Percentiles rank a stretch among this genome's conserved stretches.
phyloP scores from a whole-genome alignment of 2,329 filamentous ascomycete species.

The Colletotrichum sp. region DNA sequence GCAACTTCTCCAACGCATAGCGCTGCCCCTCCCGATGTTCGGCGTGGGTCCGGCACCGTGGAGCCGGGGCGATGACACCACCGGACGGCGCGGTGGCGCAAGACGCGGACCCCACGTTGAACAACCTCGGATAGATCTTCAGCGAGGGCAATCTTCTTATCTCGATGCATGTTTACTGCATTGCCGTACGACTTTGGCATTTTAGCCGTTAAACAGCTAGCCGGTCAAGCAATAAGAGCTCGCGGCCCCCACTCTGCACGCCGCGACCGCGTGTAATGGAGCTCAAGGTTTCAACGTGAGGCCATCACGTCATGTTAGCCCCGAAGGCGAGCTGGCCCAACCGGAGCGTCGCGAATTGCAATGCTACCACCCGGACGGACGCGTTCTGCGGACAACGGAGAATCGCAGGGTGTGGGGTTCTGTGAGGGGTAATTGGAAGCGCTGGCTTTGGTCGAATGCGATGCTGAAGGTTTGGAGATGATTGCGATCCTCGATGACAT shows the following conservation, averaged over 20 bases:
- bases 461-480: background rate
- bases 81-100: constrained; percentile 19
- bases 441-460: background rate
- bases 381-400: background rate
- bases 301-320: constrained; percentile 22
- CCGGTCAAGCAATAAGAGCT: background rate
- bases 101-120: background rate
- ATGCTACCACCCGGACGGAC: background rate
- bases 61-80: constrained; percentile 21
- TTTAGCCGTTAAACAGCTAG: background rate
- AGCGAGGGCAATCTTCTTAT: background rate
- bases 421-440: background rate
- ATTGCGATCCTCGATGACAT: background rate
- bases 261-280: background rate
- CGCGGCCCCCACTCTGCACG: background rate
- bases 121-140: background rate
- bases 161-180: no score
- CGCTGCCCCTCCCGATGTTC: constrained; percentile 18
- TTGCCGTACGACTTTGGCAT: background rate
- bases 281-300: background rate
- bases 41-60: constrained; percentile 18
- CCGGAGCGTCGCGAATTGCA: background rate
- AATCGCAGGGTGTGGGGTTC: background rate
- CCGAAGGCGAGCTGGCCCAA: constrained; percentile 10
- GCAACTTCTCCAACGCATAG: background rate